A percentile compares a stretch with the other conserved stretches of the same genome.
Conservation (phyloP, 352 stramenopile genomes). For the Globisporangium nagaii region DNA sequence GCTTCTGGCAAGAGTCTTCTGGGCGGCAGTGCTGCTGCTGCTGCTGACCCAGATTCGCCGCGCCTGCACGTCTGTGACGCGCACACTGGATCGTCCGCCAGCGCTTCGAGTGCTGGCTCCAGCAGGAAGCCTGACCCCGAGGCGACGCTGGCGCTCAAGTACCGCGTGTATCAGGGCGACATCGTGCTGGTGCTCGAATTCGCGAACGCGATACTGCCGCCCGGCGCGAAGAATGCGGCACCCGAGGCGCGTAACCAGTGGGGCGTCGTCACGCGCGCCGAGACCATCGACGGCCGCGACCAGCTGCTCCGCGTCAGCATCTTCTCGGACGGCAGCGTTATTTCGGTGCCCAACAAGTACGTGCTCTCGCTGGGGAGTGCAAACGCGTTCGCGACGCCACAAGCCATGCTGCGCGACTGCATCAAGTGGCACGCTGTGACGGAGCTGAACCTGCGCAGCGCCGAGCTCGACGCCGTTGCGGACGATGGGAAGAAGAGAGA, state of each 20-base stretch:
- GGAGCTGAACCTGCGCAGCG: slow-evolving; percentile 35
- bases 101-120: too few relatives aligned
- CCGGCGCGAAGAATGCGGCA: slow-evolving; percentile 24
- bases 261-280: slow-evolving; percentile 41
- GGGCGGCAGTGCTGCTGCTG: too few relatives aligned
- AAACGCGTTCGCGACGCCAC: slow-evolving; percentile 31
- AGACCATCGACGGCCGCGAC: slow-evolving; percentile 43
- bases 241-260: slow-evolving; percentile 48
- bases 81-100: slow-evolving; percentile 18
- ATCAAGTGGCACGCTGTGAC: slow-evolving; percentile 51
- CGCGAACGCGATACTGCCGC: slow-evolving; percentile 45
- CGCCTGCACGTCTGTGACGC: slow-evolving; percentile 36
- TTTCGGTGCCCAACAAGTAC: slow-evolving; percentile 52
- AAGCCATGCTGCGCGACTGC: slow-evolving; percentile 37
- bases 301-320: slow-evolving; percentile 51
- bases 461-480: slow-evolving; percentile 8
- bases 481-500: not conserved
- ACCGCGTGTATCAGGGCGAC: slow-evolving; percentile 36
- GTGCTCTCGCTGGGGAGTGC: slow-evolving; percentile 35
- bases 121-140: too few relatives aligned
- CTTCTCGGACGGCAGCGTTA: slow-evolving; percentile 51
- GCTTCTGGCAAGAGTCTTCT: too few relatives aligned
- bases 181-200: slow-evolving; percentile 69
- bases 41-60: too few relatives aligned
- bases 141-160: slow-evolving; percentile 20